Conservation (phyloP, 768 basidiomycete genomes). For the Tremella yokohamensis region DNA sequence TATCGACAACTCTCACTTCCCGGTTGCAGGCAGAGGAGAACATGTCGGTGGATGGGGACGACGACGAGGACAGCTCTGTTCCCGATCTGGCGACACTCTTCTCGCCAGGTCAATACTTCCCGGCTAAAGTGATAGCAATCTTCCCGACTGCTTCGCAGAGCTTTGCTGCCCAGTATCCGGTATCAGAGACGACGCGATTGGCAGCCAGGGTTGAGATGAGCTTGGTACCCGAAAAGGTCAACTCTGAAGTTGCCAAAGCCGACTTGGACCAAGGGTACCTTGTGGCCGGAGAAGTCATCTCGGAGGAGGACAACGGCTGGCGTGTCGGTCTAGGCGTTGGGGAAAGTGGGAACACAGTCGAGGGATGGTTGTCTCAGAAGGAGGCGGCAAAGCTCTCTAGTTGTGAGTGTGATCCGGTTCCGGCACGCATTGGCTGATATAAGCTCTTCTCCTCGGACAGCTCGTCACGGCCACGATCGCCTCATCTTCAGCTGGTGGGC, state of each 20-base stretch:
- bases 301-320: conserved; percentile 92
- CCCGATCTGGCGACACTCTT: conserved; percentile 78
- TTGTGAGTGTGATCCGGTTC: neutral
- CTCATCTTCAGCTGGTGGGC: conserved; percentile 69
- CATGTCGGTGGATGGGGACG: conserved; percentile 53
- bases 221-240: conserved; percentile 77
- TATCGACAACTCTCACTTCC: conserved; percentile 72
- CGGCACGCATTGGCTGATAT: conserved; percentile 21
- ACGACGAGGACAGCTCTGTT: conserved; percentile 54
- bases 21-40: conserved; percentile 63
- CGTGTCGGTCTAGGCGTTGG: conserved; percentile 71
- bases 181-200: conserved; percentile 42
- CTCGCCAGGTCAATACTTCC: conserved; percentile 76
- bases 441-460: conserved; percentile 61
- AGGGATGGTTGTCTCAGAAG: conserved; percentile 80
- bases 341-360: conserved; percentile 54
- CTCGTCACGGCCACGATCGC: conserved; percentile 66
- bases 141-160: conserved; percentile 62
- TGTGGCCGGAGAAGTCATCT: conserved; percentile 70
- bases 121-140: conserved; percentile 67
- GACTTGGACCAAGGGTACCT: conserved; percentile 60
- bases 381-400: conserved; percentile 56
- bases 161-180: conserved; percentile 47
- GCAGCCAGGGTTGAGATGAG: conserved; percentile 67
- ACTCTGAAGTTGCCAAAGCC: conserved; percentile 69